Evolutionary conservation across 352 stramenopile species (phyloP).

Genomic region (Phytophthora cactorum): DNA sequence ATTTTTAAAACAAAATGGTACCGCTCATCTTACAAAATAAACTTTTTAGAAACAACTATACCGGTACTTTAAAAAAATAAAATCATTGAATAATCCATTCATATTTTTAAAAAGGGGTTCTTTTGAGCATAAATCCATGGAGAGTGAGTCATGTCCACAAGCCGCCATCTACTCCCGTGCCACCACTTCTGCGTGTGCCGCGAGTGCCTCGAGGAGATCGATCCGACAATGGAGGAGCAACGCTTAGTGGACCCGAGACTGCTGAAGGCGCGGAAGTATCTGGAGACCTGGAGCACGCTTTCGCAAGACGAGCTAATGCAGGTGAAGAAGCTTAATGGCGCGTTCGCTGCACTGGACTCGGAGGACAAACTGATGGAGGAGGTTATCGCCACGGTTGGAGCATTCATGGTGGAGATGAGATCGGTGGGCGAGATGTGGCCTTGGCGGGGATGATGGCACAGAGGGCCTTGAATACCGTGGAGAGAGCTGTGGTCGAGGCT

Average conservation of each 20-base stretch:
- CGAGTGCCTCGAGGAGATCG: too few relatives aligned
- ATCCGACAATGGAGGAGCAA: background rate
- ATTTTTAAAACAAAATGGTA: too few relatives aligned
- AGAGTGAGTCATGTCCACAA: too few relatives aligned
- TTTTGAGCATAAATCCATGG: too few relatives aligned
- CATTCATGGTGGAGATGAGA: slow-evolving; percentile 6
- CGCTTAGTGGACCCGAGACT: slow-evolving; percentile 1
- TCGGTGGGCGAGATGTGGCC: background rate
- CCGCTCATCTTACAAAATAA: too few relatives aligned
- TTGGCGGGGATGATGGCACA: background rate
- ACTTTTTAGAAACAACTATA: too few relatives aligned
- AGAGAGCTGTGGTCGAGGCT: background rate
- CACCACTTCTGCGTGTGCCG: too few relatives aligned
- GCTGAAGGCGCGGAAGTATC: slow-evolving; percentile 5
- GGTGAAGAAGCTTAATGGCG: slow-evolving; percentile 1
- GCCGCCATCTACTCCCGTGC: too few relatives aligned
- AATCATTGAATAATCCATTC: too few relatives aligned
- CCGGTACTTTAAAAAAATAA: too few relatives aligned
- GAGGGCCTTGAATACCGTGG: background rate
- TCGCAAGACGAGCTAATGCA: background rate
- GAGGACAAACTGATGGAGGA: slow-evolving; percentile 2
- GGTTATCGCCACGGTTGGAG: background rate
- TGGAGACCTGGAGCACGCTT: background rate
- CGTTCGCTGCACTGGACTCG: background rate
- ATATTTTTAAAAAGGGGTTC: too few relatives aligned